Conservation (phyloP, 495 filamentous ascomycete genomes). For the Achaetomiella virescens region DNA sequence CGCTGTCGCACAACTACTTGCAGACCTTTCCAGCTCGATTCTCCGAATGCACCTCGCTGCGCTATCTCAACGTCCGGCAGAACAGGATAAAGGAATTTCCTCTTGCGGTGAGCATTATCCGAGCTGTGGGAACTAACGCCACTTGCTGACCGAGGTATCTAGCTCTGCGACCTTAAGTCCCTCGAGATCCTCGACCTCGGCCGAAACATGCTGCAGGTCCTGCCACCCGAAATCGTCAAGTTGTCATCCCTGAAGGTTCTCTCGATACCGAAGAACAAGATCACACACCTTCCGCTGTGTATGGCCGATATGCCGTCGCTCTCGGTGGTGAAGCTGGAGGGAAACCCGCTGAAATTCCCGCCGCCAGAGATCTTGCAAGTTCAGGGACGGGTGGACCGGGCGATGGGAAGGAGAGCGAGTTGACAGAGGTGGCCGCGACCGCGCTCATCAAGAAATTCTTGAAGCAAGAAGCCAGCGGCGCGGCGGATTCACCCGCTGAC, state of each 20-base stretch:
- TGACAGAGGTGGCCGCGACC: constrained; percentile 61
- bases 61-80: constrained; percentile 89
- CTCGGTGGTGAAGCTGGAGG: constrained; percentile 78
- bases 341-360: constrained; percentile 72
- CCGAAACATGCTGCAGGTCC: constrained; percentile 67
- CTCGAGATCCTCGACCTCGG: constrained; percentile 92
- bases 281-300: constrained; percentile 73
- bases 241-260: constrained; percentile 71
- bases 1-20: constrained; percentile 82
- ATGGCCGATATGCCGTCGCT: constrained; percentile 84
- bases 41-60: constrained; percentile 77
- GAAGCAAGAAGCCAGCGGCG: constrained; percentile 46
- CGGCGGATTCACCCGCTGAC: constrained; percentile 59
- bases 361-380: constrained; percentile 53
- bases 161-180: constrained; percentile 70
- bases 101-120: constrained; percentile 54
- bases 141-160: constrained; percentile 16
- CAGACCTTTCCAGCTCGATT: constrained; percentile 73
- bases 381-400: constrained; percentile 40
- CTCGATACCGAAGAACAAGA: constrained; percentile 75
- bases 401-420: constrained; percentile 44
- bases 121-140: not conserved
- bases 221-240: constrained; percentile 74
- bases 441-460: constrained; percentile 72
- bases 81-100: constrained; percentile 89